A percentile compares a stretch with the other conserved stretches of the same genome.
Evolutionary conservation across 116 monocot species (phyloP).

Genomic region (Zostera marina): DNA sequence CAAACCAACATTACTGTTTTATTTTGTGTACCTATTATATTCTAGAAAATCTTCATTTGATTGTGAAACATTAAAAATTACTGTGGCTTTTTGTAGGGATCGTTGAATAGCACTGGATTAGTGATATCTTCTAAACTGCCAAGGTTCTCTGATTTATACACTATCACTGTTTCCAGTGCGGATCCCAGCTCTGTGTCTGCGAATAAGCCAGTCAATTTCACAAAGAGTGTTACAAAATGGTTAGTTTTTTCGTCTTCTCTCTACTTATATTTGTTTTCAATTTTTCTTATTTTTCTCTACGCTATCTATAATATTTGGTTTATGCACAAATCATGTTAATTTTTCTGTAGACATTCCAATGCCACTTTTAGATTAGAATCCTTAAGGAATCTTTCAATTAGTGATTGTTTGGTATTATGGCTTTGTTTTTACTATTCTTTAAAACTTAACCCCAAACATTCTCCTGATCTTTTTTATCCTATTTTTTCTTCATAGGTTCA

Average conservation of each 20-base stretch:
- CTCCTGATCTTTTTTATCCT: neutral
- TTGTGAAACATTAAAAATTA: neutral
- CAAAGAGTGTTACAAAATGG: conserved; percentile 92
- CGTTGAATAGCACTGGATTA: conserved; percentile 81
- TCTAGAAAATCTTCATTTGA: neutral
- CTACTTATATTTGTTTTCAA: neutral
- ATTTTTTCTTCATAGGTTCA: conserved; percentile 50
- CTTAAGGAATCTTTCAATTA: no score
- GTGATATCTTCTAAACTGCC: conserved; percentile 86
- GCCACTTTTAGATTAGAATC: neutral
- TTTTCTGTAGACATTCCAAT: neutral
- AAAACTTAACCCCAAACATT: no score
- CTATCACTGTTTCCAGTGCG: conserved; percentile 76
- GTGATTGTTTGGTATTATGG: no score
- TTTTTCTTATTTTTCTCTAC: neutral
- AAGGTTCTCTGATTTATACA: conserved; percentile 80
- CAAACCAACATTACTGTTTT: neutral
- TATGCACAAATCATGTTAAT: neutral
- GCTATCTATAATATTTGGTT: neutral
- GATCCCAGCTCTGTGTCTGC: conserved; percentile 91
- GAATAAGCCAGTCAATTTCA: conserved; percentile 50
- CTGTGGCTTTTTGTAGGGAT: conserved; percentile 41
- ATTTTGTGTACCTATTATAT: neutral
- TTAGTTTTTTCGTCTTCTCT: conserved; percentile 19
- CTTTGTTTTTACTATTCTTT: no score